Percentiles rank a stretch among this genome's conserved stretches.
phyloP scores from a whole-genome alignment of 129 eudicot genomes.

The Escallonia herrerae region DNA sequence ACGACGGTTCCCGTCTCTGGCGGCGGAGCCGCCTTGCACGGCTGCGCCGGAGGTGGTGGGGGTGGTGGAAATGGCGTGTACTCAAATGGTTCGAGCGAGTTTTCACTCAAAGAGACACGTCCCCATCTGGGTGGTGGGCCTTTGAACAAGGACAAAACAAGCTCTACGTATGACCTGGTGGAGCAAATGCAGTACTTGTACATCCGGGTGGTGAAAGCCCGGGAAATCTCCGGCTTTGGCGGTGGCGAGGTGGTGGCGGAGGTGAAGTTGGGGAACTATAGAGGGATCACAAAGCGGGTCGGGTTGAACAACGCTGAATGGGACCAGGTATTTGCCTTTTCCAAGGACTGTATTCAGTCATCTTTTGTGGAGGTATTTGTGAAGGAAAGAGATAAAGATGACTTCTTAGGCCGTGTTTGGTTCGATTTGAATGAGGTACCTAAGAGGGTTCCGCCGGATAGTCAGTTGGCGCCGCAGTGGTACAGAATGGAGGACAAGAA shows the following conservation, averaged over 20 bases:
- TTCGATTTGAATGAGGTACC: constrained; percentile 86
- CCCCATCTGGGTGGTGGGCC: constrained; percentile 85
- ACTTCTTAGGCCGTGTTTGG: constrained; percentile 81
- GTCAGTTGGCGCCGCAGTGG: constrained; percentile 97
- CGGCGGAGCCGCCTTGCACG: constrained; percentile 14
- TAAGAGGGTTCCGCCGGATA: constrained; percentile 83
- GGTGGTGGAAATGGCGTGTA: constrained; percentile 34
- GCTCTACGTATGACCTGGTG: constrained; percentile 81
- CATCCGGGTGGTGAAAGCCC: constrained; percentile 70
- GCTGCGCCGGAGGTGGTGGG: constrained; percentile 21
- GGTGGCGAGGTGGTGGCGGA: constrained; percentile 80
- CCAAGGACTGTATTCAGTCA: constrained; percentile 79
- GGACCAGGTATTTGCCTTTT: constrained; percentile 89
- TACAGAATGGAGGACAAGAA: constrained; percentile 81
- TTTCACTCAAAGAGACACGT: constrained; percentile 63
- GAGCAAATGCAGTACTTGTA: constrained; percentile 98
- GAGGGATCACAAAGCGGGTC: constrained; percentile 77
- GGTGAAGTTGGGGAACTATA: constrained; percentile 90
- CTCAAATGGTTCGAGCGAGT: constrained; percentile 46
- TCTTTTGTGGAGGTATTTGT: constrained; percentile 77
- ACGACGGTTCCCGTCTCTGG: constrained; percentile 54
- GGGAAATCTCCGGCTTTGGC: constrained; percentile 54
- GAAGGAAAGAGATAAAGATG: constrained; percentile 77
- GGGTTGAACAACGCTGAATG: constrained; percentile 53
- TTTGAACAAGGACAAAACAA: constrained; percentile 59